Base-by-base conservation (phyloP, 148 eudicot genomes). In the Euryodendron excelsum region DNA sequence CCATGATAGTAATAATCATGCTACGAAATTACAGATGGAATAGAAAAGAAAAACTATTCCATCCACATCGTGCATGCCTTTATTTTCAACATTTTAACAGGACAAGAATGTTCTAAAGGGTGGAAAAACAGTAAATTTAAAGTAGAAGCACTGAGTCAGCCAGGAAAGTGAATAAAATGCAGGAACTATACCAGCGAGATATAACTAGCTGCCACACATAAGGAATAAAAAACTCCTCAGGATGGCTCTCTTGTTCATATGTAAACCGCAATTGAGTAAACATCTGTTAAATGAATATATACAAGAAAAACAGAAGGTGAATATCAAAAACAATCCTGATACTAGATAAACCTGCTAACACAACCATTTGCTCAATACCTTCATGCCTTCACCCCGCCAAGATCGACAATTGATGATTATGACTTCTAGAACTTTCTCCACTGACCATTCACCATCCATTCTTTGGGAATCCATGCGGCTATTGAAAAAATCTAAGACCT, bases 191-290 rank as follows among this genome's bases (percentile, higher is more conserved):
- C 98, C 98, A 84, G 82, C 83, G 90, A 78, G 93, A 87, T 33
- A 92, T 50, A 69, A 86, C 89, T 63, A 94, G 87, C 82, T 92
- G 97, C 98, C 98, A 94, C 80, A 89, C 94, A 78, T 94, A 94
- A 69, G 98, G 98, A 65, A 89, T 89, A 82, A 94, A 94, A 81
- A 94, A 94, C 86, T 92, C 98, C 84, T 94, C 98, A 23, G 94
- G 98, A 79, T 90, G 90, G 81, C 90, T 94, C 80, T 94, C 98
- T 94, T 94, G 98, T 81, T 94, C 98, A 87, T 94, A 94, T 39
- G 98, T 94, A 82, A 92, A 94, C 56, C 92, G 91, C 45, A 92
- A 75, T 73, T 90, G 97, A 71, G 90, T 88, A 74, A 92, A 94
- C 92, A 90, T 87, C 98, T 94, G 87, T 44, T 33, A 74, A 60